Evolutionary conservation across 78 protist genomes (phyloP).

Genomic region (Capsaspora owczarzaki): DNA sequence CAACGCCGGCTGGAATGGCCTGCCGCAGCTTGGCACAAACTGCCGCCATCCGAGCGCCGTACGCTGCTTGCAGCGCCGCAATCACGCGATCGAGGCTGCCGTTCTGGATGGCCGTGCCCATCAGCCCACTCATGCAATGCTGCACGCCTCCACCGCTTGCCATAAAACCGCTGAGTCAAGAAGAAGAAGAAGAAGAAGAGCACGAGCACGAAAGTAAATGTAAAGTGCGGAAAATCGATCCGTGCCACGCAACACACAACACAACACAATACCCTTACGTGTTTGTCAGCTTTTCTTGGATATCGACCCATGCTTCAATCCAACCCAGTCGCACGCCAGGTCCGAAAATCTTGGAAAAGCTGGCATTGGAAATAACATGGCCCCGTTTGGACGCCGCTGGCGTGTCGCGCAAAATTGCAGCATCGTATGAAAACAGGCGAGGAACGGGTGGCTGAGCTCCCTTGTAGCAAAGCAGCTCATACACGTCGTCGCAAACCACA

Average conservation of each 20-base stretch:
- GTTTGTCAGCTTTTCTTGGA: too few species aligned
- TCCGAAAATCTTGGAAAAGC: slow-evolving; percentile 7
- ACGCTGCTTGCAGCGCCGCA: not conserved
- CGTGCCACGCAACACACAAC: too few species aligned
- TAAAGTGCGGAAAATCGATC: too few species aligned
- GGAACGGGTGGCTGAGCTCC: not conserved
- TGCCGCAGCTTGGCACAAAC: not conserved
- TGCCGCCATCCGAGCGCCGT: not conserved
- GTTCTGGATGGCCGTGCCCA: not conserved
- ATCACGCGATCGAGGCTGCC: not conserved
- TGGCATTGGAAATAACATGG: not conserved
- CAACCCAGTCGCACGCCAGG: slow-evolving; percentile 38
- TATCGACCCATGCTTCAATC: slow-evolving; percentile 19
- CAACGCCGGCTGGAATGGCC: not conserved
- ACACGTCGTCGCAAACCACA: slow-evolving; percentile 23
- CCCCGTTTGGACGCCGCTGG: not conserved
- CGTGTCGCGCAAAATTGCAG: not conserved
- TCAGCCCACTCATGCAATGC: not conserved
- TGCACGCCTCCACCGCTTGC: not conserved
- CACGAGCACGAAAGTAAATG: too few species aligned
- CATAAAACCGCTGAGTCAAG: not conserved
- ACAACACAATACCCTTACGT: too few species aligned
- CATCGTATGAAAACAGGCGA: too few species aligned
- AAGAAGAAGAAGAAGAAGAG: too few species aligned
- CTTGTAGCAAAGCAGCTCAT: not conserved